These are phyloP conservation scores for Colletotrichum tabaci DNA, from an alignment of 2,329 filamentous ascomycete species.

Conservation along the genomic window DNA sequence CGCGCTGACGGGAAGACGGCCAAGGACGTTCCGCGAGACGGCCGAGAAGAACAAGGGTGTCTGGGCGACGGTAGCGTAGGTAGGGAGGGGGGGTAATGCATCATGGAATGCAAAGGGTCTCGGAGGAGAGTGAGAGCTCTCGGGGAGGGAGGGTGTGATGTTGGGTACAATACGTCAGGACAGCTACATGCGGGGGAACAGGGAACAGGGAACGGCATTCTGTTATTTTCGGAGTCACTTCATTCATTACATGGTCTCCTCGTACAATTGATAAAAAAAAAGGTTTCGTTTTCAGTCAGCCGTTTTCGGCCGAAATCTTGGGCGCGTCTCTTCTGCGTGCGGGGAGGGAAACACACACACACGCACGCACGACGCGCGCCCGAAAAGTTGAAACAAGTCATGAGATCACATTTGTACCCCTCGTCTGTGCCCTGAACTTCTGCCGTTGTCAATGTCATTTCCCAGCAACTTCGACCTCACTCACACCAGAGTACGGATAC, in stretches of 20 bases:
- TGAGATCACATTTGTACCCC: constrained; percentile 32
- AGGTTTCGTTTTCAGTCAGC: constrained; percentile 28
- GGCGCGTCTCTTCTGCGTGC: constrained; percentile 10
- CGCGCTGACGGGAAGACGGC: constrained; percentile 51
- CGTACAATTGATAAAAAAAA: background rate
- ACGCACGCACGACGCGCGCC: background rate
- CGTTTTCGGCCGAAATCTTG: constrained; percentile 35
- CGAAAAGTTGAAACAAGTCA: constrained; percentile 37
- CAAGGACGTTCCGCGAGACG: constrained; percentile 43
- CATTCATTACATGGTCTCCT: background rate
- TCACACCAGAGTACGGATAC: background rate
- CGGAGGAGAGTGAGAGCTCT: background rate
- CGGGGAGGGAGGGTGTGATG: background rate
- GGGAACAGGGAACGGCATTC: no score
- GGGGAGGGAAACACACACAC: constrained; percentile 24
- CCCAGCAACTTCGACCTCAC: background rate
- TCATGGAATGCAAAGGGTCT: background rate
- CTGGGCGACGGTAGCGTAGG: constrained; percentile 16
- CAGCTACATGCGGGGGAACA: background rate
- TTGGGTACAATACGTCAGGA: background rate
- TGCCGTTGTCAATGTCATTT: background rate
- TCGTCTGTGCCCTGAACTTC: background rate
- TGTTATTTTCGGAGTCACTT: background rate
- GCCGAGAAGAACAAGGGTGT: constrained; percentile 23
- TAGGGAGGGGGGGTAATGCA: no score